A percentile compares a stretch with the other conserved stretches of the same genome.
Conservation (phyloP, 805 yeast species). For the Candida rishiriensis region DNA sequence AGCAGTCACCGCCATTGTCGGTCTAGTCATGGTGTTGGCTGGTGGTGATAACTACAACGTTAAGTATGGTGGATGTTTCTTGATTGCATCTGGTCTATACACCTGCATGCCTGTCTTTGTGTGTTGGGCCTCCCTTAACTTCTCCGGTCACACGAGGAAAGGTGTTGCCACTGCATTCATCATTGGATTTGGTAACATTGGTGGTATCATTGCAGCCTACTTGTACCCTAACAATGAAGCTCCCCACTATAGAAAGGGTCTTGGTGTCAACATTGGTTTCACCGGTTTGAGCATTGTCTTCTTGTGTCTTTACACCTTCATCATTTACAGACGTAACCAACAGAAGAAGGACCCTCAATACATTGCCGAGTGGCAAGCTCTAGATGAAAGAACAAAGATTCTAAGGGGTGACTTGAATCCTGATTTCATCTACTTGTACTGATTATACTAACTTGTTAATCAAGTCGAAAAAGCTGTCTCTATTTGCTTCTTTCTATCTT, state of each 20-base stretch:
- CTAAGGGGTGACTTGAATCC: slow-evolving; percentile 38
- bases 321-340: slow-evolving; percentile 30
- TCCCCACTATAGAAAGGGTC: slow-evolving; percentile 56
- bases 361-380: slow-evolving; percentile 25
- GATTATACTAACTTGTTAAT: slow-evolving; percentile 1
- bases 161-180: slow-evolving; percentile 46
- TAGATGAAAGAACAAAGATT: slow-evolving; percentile 25
- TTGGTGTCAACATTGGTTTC: slow-evolving; percentile 47
- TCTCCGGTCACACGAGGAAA: slow-evolving; percentile 59
- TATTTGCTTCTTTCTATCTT: background rate
- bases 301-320: slow-evolving; percentile 29
- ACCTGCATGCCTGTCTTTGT: slow-evolving; percentile 65
- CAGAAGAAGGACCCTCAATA: slow-evolving; percentile 31
- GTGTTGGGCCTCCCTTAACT: slow-evolving; percentile 62
- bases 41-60: slow-evolving; percentile 32
- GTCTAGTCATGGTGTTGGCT: slow-evolving; percentile 53
- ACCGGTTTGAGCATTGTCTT: slow-evolving; percentile 37
- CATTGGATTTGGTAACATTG: slow-evolving; percentile 70
- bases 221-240: slow-evolving; percentile 51
- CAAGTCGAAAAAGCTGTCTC: background rate
- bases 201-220: slow-evolving; percentile 63
- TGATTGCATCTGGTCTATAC: slow-evolving; percentile 55
- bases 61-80: slow-evolving; percentile 62
- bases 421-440: slow-evolving; percentile 43
- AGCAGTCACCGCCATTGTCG: slow-evolving; percentile 40